These are phyloP conservation scores for Neltuma alba DNA, from an alignment of 306 rosid species.

Conservation along the genomic window DNA sequence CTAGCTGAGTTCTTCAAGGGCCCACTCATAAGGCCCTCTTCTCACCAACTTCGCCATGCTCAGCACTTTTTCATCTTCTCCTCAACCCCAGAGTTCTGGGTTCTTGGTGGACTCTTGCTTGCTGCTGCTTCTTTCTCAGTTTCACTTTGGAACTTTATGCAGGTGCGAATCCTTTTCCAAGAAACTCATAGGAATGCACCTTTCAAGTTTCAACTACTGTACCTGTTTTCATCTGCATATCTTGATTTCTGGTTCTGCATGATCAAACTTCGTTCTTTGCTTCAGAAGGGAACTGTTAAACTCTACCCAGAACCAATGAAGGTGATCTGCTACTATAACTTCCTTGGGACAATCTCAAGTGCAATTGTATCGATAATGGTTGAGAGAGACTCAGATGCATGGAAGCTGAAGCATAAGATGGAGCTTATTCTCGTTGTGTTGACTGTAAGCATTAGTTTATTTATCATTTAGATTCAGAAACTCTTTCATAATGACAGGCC, in stretches of 20 bases:
- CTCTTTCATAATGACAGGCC: background rate
- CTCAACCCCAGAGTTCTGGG: constrained; percentile 68
- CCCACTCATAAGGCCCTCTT: constrained; percentile 52
- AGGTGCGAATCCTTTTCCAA: constrained; percentile 36
- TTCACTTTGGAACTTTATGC: constrained; percentile 62
- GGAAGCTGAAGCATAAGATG: constrained; percentile 42
- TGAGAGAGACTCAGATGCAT: constrained; percentile 40
- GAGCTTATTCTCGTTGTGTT: constrained; percentile 46
- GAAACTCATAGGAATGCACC: no score
- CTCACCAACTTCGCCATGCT: constrained; percentile 42
- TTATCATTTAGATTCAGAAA: background rate
- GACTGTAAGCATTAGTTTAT: constrained; percentile 25
- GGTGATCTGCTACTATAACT: constrained; percentile 39
- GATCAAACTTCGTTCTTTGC: constrained; percentile 13
- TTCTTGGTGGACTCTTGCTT: constrained; percentile 71
- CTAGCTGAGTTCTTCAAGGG: constrained; percentile 62
- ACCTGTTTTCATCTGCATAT: background rate
- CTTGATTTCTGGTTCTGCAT: background rate
- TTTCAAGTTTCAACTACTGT: background rate
- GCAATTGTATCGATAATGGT: constrained; percentile 34
- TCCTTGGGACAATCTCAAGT: constrained; percentile 45
- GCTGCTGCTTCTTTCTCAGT: constrained; percentile 63
- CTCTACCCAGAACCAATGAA: constrained; percentile 48
- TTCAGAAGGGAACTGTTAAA: constrained; percentile 40
- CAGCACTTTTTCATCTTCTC: constrained; percentile 57